Evolutionary conservation across 2,329 filamentous ascomycete species (phyloP).

Genomic region (Nothophaeocryptopus gaeumannii): DNA sequence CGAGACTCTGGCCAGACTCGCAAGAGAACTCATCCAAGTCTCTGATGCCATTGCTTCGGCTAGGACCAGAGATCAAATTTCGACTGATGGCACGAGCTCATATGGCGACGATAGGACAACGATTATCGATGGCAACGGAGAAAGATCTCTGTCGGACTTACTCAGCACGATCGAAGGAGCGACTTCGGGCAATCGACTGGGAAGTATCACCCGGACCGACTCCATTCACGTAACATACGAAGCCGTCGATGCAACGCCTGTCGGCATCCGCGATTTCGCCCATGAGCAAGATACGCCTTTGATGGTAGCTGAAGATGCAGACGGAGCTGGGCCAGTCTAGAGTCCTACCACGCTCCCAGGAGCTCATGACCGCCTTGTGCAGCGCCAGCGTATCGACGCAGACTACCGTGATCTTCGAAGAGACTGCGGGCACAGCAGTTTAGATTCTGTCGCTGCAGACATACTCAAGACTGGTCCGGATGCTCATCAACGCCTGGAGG

Average conservation of each 20-base stretch:
- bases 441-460: slow-evolving; percentile 1
- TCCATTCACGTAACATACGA: background rate
- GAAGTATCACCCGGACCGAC: slow-evolving; percentile 32
- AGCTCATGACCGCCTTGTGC: slow-evolving; percentile 27
- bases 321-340: too few relatives aligned
- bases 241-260: background rate
- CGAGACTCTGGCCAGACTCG: slow-evolving; percentile 25
- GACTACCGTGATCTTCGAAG: slow-evolving; percentile 9
- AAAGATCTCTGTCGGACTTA: slow-evolving; percentile 35
- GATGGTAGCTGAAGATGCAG: too few relatives aligned
- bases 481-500: background rate
- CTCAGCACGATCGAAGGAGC: slow-evolving; percentile 38
- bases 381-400: slow-evolving; percentile 13
- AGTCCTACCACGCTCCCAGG: background rate
- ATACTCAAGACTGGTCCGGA: background rate
- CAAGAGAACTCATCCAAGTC: slow-evolving; percentile 27
- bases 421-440: slow-evolving; percentile 6
- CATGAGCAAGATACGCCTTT: background rate
- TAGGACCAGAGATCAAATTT: slow-evolving; percentile 1
- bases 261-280: slow-evolving; percentile 1
- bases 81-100: slow-evolving; percentile 19
- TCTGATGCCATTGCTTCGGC: slow-evolving; percentile 22
- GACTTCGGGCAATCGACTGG: slow-evolving; percentile 16
- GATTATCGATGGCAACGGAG: slow-evolving; percentile 32
- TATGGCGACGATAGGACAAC: slow-evolving; percentile 13